A percentile compares a stretch with the other conserved stretches of the same genome.
These are phyloP conservation scores for Didymella keratinophila DNA, from an alignment of 2,329 filamentous ascomycete genomes.

Conservation along the genomic window DNA sequence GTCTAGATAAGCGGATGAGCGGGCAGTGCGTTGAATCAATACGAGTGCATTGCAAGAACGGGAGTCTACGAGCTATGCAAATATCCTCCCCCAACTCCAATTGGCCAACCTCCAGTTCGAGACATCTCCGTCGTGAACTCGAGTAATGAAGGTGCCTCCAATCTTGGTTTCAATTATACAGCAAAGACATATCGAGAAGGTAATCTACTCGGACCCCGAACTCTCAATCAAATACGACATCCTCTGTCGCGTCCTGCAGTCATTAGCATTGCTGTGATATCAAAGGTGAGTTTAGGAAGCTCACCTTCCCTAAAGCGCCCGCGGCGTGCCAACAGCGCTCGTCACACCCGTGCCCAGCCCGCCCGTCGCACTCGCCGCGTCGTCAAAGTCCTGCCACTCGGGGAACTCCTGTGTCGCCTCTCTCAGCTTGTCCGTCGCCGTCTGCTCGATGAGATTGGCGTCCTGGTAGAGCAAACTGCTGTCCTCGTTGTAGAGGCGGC, in stretches of 20 bases:
- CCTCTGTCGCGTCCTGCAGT: background rate
- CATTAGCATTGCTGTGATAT: background rate
- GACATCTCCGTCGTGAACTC: background rate
- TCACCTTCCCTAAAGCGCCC: slow-evolving; percentile 27
- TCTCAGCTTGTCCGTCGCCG: slow-evolving; percentile 61
- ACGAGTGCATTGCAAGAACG: slow-evolving; percentile 15
- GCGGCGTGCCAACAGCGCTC: slow-evolving; percentile 45
- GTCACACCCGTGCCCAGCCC: slow-evolving; percentile 49
- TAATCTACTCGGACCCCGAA: slow-evolving; percentile 8
- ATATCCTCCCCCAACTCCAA: background rate
- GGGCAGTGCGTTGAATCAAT: background rate
- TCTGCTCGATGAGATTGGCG: slow-evolving; percentile 84
- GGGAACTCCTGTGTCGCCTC: slow-evolving; percentile 64
- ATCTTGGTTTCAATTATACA: slow-evolving; percentile 29
- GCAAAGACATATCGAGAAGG: slow-evolving; percentile 31
- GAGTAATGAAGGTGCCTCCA: slow-evolving; percentile 3
- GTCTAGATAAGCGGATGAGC: too few relatives aligned
- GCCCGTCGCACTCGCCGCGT: slow-evolving; percentile 59
- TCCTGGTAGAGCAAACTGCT: slow-evolving; percentile 90
- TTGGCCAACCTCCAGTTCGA: background rate
- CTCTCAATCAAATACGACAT: background rate
- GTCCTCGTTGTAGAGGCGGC: slow-evolving; percentile 95
- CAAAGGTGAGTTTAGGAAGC: background rate
- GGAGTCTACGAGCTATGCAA: slow-evolving; percentile 17
- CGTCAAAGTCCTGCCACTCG: slow-evolving; percentile 65